phyloP scores from a whole-genome alignment of 805 yeast species.

The Nakazawaea pomicola region DNA sequence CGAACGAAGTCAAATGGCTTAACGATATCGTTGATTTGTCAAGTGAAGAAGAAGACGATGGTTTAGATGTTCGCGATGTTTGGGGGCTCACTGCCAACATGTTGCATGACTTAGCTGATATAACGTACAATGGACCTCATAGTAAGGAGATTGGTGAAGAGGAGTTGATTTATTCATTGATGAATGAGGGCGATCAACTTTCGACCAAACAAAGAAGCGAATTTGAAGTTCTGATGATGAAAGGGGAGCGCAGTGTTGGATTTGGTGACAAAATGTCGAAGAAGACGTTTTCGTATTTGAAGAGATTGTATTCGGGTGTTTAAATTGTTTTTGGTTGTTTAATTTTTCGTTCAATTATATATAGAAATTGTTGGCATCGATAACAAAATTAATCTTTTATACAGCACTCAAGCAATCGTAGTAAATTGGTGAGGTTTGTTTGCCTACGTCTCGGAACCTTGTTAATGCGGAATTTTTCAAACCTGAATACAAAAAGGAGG shows the following conservation, averaged over 20 bases:
- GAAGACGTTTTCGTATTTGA: slow-evolving; percentile 37
- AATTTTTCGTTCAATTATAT: not conserved
- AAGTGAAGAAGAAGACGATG: slow-evolving; percentile 45
- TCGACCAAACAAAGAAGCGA: slow-evolving; percentile 37
- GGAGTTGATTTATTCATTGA: slow-evolving; percentile 52
- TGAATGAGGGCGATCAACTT: slow-evolving; percentile 54
- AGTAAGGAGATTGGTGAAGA: slow-evolving; percentile 51
- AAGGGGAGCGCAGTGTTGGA: slow-evolving; percentile 25
- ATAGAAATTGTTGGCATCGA: not conserved
- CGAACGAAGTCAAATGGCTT: slow-evolving; percentile 59
- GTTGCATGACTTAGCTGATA: slow-evolving; percentile 61
- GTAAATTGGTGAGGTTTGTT: not conserved
- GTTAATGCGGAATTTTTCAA: too few relatives aligned
- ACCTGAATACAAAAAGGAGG: too few relatives aligned
- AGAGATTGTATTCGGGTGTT: slow-evolving; percentile 31
- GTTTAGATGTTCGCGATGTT: slow-evolving; percentile 52
- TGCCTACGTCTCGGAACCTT: too few relatives aligned
- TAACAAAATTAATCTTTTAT: not conserved
- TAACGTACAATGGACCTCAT: slow-evolving; percentile 39
- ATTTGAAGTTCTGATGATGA: slow-evolving; percentile 52
- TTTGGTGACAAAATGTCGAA: slow-evolving; percentile 41
- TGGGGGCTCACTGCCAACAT: slow-evolving; percentile 86
- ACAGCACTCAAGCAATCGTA: too few relatives aligned
- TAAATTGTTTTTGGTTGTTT: slow-evolving; percentile 10
- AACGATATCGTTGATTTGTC: slow-evolving; percentile 55